Evolutionary conservation across 352 stramenopile species (phyloP).

Genomic region (Globisporangium lucens): DNA sequence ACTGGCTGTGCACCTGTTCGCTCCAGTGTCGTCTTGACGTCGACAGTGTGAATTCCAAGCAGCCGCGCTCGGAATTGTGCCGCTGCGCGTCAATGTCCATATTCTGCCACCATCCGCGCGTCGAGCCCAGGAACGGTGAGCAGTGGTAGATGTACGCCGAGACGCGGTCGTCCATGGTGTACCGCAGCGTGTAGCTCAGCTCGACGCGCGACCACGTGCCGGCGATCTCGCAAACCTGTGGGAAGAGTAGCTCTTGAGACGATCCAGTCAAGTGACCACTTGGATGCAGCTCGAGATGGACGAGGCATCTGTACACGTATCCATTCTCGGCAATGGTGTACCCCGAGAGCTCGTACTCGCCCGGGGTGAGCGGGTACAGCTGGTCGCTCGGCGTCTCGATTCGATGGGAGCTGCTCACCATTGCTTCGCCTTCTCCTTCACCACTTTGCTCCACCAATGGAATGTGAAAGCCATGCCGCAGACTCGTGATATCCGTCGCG

Average conservation of each 20-base stretch:
- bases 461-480: conserved; percentile 2
- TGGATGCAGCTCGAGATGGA: conserved; percentile 32
- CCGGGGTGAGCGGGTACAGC: conserved; percentile 47
- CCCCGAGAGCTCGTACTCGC: conserved; percentile 46
- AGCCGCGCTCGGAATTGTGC: conserved; percentile 26
- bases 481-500: neutral
- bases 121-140: conserved; percentile 28
- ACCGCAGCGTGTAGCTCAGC: conserved; percentile 51
- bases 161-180: conserved; percentile 43
- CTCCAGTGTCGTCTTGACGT: conserved; percentile 36
- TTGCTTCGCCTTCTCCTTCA: neutral
- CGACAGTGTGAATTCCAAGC: conserved; percentile 35
- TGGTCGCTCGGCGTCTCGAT: conserved; percentile 22
- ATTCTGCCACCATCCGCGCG: conserved; percentile 59
- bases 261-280: conserved; percentile 42
- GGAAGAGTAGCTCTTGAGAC: conserved; percentile 52
- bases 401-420: conserved; percentile 4
- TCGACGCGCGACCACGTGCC: conserved; percentile 43
- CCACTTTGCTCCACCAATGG: neutral
- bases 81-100: conserved; percentile 23
- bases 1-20: conserved; percentile 37
- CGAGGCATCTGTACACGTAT: conserved; percentile 53
- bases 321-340: conserved; percentile 56
- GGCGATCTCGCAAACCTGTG: conserved; percentile 40
- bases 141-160: conserved; percentile 56